Base-by-base conservation (phyloP, 139 green algal genomes). In the Chlorella vulgaris region DNA sequence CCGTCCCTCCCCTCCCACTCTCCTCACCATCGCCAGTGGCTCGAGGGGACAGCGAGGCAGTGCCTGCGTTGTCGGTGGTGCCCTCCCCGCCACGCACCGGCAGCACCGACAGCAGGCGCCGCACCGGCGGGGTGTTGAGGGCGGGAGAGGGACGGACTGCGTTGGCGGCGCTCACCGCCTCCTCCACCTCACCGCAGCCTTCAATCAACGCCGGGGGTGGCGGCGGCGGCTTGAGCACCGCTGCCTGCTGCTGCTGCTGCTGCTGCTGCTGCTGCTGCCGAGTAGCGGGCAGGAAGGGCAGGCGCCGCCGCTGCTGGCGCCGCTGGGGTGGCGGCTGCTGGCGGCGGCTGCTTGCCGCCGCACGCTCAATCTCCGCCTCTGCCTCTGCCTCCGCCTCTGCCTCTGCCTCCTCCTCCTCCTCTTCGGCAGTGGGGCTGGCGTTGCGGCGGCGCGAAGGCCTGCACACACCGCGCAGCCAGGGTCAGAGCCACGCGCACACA, bases 21-120 rank as follows among this genome's bases (percentile, higher is more conserved):
- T n/a, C 15, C 55, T 31, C 22, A 29, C 29, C 7, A 29, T 40
- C 63, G 43, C 63, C 63, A 47, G 4, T 33, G 19, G 63, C 63
- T 26, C 22, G 63, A 3, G 35, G 35, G 31, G 63, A 70, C 7
- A 70, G 63, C 33, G 63, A 70, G 3, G 63, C 63, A 19, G 2
- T 26, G 8, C 31, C 63, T 7, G 18, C 55, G 5, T 65, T 21
- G 18, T 8, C 55, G 15, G 47, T 58, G n/a, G n/a, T n/a, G n/a
- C n/a, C n/a, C 15, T 15, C 47, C 15, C 47, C 47, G 62, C 65
- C 65, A 50, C 65, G 65, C 36, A 28, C 33, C 10, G 68, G 39
- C 71, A 50, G 47, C 71, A 33, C n/a, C 10, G 53, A 50, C 71
- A 78, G 71, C 71, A 78, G 33, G 71, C 33, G 71, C 21, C 51